Conservation (phyloP, 768 basidiomycete species). For the Russula foetens region DNA sequence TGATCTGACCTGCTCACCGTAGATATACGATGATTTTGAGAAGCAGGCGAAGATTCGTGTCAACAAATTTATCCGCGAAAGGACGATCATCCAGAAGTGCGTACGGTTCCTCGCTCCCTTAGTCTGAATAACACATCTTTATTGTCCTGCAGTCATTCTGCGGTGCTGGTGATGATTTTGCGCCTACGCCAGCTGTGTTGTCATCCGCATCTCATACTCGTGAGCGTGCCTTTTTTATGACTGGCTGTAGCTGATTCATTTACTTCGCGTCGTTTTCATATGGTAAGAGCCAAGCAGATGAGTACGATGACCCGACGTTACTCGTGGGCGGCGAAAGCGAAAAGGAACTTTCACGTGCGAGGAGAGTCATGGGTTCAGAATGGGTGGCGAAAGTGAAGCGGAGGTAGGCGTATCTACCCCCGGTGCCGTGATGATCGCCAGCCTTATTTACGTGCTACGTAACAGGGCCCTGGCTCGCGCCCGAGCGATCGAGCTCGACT, state of each 20-base stretch:
- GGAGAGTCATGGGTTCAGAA: conserved; percentile 36
- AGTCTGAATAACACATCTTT: not conserved
- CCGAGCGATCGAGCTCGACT: conserved; percentile 37
- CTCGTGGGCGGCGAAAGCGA: conserved; percentile 41
- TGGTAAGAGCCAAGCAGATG: conserved; percentile 35
- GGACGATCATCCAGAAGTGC: conserved; percentile 68
- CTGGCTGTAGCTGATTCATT: not conserved
- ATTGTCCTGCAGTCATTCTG: conserved; percentile 34
- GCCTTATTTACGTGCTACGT: conserved; percentile 25
- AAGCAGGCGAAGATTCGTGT: conserved; percentile 44
- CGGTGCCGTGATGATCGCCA: not conserved
- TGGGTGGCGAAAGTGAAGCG: conserved; percentile 27
- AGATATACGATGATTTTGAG: conserved; percentile 56
- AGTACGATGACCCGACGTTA: conserved; percentile 43
- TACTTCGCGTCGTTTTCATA: not conserved
- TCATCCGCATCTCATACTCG: conserved; percentile 64
- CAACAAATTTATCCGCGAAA: conserved; percentile 51
- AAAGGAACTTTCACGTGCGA: conserved; percentile 50
- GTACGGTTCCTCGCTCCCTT: conserved; percentile 22
- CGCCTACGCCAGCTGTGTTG: conserved; percentile 68
- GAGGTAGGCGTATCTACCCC: not conserved
- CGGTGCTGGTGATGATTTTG: conserved; percentile 56
- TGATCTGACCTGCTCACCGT: not conserved
- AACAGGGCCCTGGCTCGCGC: conserved; percentile 42
- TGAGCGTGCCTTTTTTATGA: conserved; percentile 25